Percentiles rank a stretch among this genome's conserved stretches.
Evolutionary conservation across 1,139 yeast species (phyloP).

Genomic region (Saccharomyces hybrid): DNA sequence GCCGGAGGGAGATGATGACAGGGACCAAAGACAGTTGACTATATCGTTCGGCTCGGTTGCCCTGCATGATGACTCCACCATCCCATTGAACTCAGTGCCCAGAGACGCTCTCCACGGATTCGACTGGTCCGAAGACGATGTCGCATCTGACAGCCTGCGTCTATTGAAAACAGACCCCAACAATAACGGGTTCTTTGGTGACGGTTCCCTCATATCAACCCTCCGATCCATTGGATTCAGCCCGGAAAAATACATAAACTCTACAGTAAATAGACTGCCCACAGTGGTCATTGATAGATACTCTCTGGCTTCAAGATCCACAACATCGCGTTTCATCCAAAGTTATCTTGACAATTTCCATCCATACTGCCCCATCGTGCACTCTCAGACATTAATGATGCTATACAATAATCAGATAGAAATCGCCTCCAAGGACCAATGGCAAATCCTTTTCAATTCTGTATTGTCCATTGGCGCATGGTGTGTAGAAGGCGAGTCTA

Average conservation of each 20-base stretch:
- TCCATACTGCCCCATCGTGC: conserved; percentile 54
- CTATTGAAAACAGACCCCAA: conserved; percentile 43
- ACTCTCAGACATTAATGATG: conserved; percentile 46
- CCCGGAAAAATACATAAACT: not conserved
- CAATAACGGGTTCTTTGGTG: conserved; percentile 54
- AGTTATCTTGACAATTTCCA: conserved; percentile 49
- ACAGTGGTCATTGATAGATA: conserved; percentile 10
- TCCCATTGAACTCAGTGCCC: conserved; percentile 36
- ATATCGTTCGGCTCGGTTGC: not conserved
- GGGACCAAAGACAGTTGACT: not conserved
- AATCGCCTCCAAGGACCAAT: conserved; percentile 38
- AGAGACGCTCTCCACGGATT: conserved; percentile 43
- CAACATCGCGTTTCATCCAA: conserved; percentile 33
- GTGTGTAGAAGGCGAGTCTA: conserved; percentile 48
- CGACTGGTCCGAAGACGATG: conserved; percentile 50
- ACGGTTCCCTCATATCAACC: conserved; percentile 48
- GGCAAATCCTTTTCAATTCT: conserved; percentile 48
- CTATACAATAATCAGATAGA: conserved; percentile 39
- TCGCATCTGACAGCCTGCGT: conserved; percentile 46
- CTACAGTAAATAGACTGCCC: not conserved
- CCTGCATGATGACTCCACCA: not conserved
- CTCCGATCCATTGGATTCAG: conserved; percentile 22
- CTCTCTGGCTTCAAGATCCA: conserved; percentile 20
- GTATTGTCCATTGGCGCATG: conserved; percentile 57
- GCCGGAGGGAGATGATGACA: not conserved